Evolutionary conservation across 2,329 filamentous ascomycete genomes (phyloP).

Genomic region (Penicillium janthinellum): DNA sequence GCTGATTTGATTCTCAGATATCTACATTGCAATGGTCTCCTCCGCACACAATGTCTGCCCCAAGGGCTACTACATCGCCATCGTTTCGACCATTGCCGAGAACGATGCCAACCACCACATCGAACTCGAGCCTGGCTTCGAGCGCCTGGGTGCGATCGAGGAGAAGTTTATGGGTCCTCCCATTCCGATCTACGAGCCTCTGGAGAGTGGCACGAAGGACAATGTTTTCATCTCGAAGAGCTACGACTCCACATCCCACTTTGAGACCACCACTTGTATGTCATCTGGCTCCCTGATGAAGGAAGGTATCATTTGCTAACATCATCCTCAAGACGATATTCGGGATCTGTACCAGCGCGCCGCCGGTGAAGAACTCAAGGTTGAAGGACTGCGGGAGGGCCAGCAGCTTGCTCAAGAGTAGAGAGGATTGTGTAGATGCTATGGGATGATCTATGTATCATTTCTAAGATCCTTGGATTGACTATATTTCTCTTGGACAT

Average conservation of each 20-base stretch:
- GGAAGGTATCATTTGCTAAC: background rate
- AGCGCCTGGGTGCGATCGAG: constrained; percentile 88
- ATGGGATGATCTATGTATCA: constrained; percentile 28
- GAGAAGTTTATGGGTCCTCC: constrained; percentile 95
- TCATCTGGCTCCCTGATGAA: background rate
- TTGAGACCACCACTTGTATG: constrained; percentile 78
- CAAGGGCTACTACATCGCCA: constrained; percentile 98
- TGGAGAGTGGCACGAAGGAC: constrained; percentile 79
- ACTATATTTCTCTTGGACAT: constrained; percentile 34
- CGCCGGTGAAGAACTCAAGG: constrained; percentile 80
- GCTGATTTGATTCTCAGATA: constrained; percentile 60
- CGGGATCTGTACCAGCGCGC: constrained; percentile 87
- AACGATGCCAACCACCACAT: constrained; percentile 89
- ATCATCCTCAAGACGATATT: constrained; percentile 71
- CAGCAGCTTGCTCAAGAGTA: constrained; percentile 45
- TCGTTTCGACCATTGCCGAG: constrained; percentile 97
- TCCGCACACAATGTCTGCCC: constrained; percentile 97
- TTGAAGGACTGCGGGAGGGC: constrained; percentile 82
- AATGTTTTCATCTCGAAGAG: constrained; percentile 98
- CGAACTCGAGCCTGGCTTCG: constrained; percentile 88
- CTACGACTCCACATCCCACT: constrained; percentile 97
- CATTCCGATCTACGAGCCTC: constrained; percentile 90
- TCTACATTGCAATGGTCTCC: constrained; percentile 95
- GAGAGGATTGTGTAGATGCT: constrained; percentile 10
- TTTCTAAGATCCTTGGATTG: constrained; percentile 33